Evolutionary conservation across 2,329 filamentous ascomycete genomes (phyloP).

Genomic region (Nigrospora osmanthi): DNA sequence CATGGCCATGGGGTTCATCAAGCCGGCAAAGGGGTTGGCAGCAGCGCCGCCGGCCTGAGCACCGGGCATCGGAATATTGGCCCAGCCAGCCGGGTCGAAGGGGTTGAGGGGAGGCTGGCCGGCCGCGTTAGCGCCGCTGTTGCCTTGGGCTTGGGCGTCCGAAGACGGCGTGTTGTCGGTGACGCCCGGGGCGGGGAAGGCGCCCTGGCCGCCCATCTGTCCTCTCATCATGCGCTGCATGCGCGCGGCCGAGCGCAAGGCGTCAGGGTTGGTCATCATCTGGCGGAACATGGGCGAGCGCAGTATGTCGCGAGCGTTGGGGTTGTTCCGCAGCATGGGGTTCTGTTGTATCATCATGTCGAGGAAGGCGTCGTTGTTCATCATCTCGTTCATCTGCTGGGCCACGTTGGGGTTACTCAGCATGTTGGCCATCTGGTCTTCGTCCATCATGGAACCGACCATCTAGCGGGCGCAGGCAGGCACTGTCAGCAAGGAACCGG

Average conservation of each 20-base stretch:
- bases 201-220: slow-evolving; percentile 35
- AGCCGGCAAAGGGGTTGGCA: slow-evolving; percentile 26
- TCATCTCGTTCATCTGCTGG: slow-evolving; percentile 84
- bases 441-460: slow-evolving; percentile 71
- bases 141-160: not conserved
- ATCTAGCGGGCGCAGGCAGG: slow-evolving; percentile 48
- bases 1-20: slow-evolving; percentile 8
- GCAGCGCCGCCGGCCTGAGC: slow-evolving; percentile 8
- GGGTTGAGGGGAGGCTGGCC: slow-evolving; percentile 30
- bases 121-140: slow-evolving; percentile 15
- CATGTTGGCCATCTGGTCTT: slow-evolving; percentile 76
- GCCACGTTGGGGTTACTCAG: slow-evolving; percentile 83
- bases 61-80: slow-evolving; percentile 24
- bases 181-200: slow-evolving; percentile 84
- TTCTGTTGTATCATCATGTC: slow-evolving; percentile 93
- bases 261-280: slow-evolving; percentile 88
- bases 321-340: slow-evolving; percentile 69
- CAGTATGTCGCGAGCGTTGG: slow-evolving; percentile 75
- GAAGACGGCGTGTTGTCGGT: slow-evolving; percentile 74
- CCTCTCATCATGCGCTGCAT: slow-evolving; percentile 68
- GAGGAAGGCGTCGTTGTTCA: slow-evolving; percentile 90
- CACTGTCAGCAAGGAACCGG: slow-evolving; percentile 13
- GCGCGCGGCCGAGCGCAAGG: slow-evolving; percentile 72
- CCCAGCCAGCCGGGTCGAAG: slow-evolving; percentile 27
- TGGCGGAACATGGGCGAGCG: slow-evolving; percentile 81